Base-by-base conservation (phyloP, 2,329 filamentous ascomycete genomes). In the Verticillium dahliae region DNA sequence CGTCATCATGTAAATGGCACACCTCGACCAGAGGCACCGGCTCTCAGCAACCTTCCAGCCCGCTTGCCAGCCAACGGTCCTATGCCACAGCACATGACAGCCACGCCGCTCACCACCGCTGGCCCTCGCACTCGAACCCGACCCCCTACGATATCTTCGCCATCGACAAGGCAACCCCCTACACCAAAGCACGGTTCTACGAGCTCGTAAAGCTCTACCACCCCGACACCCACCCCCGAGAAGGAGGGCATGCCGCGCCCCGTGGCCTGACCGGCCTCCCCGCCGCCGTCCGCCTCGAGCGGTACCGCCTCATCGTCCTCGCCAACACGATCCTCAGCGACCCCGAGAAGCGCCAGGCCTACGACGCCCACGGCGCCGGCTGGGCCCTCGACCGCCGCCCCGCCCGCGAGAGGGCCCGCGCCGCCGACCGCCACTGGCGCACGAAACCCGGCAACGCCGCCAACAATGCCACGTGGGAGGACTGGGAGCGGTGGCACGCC, bases 171-270 rank as follows among this genome's bases (percentile, higher is more conserved):
- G 31, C 60, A 15, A 86, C 85, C 14, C 83, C 86, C 1, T 98
- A 99, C 74, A 88, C 85, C 65, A 98, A 99, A 75, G 78, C 82
- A 54, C 86, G 86, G 63, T 99, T 92, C 81, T 95, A 96, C 75
- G 85, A 94, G 70, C 85, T 99, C 59, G 95, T 96, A 62, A 99
- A 98, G 78, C 81, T 96, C 56, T 99, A 99, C 77, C 95, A 99
- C 71, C 95, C 95, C 0, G 95, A 99, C 74, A 85, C 84, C 62
- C 79, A 77, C 64, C 45, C 65, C 62, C 65, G 74, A 79, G 65
- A 56, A 55, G 9, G 59, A 57, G 6, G 33, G 57, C 55, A 58
- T 64, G 6, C 33, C 57, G 33, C 45, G 45, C 45, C 18, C 7
- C 45, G n/a, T 6, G 72, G 70, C 41, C 72, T 71, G 41, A 75